phyloP scores from a whole-genome alignment of 768 basidiomycete species.

The Boletus edulis region DNA sequence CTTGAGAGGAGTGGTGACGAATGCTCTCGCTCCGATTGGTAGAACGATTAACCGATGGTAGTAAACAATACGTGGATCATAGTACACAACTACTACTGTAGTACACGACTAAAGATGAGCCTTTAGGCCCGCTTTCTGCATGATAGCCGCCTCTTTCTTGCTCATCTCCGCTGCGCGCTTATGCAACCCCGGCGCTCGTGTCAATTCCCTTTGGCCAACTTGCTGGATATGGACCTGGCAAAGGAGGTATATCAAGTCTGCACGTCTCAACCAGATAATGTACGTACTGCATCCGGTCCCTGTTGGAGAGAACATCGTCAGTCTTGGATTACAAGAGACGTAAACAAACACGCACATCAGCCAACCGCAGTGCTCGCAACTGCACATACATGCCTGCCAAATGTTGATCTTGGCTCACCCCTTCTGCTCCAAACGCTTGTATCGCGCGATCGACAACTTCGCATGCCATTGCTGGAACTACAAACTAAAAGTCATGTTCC shows the following conservation, averaged over 20 bases:
- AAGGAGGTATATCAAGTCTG: neutral
- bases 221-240: conserved; percentile 90
- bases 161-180: conserved; percentile 53
- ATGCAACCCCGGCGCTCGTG: conserved; percentile 62
- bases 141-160: conserved; percentile 58
- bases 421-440: conserved; percentile 96
- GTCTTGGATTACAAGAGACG: neutral
- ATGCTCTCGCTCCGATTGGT: too few species aligned
- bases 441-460: conserved; percentile 92
- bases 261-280: neutral
- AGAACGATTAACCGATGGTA: too few species aligned
- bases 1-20: too few species aligned
- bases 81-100: too few species aligned
- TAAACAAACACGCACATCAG: conserved; percentile 57
- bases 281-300: conserved; percentile 76
- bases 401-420: conserved; percentile 84
- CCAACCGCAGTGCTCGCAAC: conserved; percentile 83
- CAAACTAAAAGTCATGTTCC: conserved; percentile 56
- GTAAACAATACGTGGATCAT: too few species aligned
- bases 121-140: conserved; percentile 61
- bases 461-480: conserved; percentile 89
- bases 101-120: conserved; percentile 42
- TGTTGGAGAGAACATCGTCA: conserved; percentile 25
- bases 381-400: conserved; percentile 77
- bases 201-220: conserved; percentile 87